Conservation (phyloP, 192 early-diverging fungal genomes). For the Entrophospora sp. region DNA sequence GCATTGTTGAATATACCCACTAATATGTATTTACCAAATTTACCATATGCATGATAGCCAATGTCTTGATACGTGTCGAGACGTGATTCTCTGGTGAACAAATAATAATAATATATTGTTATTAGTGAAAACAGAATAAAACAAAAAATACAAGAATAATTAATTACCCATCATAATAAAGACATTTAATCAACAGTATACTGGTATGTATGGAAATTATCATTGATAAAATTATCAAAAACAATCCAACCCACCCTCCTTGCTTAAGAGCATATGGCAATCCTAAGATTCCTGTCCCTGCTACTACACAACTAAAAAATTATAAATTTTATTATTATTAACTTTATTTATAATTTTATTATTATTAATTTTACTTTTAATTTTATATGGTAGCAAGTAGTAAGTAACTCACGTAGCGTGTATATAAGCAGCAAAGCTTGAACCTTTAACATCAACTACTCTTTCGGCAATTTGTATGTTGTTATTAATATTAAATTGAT, state of each 20-base stretch:
- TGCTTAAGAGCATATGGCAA: constrained; percentile 70
- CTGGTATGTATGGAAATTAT: constrained; percentile 65
- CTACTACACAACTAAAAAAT: constrained; percentile 4
- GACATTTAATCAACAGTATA: constrained; percentile 59
- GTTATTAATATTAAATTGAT: no score
- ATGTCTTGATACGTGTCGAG: constrained; percentile 57
- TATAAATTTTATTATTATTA: not conserved
- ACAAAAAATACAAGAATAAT: not conserved
- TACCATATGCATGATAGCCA: constrained; percentile 65
- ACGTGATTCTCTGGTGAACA: constrained; percentile 39
- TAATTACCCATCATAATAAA: constrained; percentile 52
- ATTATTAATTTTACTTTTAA: not conserved
- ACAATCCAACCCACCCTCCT: constrained; percentile 68
- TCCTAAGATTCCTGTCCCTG: constrained; percentile 74
- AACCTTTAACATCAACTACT: no score
- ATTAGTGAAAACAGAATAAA: not conserved
- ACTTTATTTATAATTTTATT: not conserved
- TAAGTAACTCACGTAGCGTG: not conserved
- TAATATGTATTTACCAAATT: constrained; percentile 44
- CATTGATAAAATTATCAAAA: constrained; percentile 62
- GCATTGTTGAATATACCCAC: constrained; percentile 56
- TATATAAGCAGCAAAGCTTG: not conserved
- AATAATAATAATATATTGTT: not conserved
- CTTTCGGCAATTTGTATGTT: no score
- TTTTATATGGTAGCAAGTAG: not conserved